Conservation (phyloP, 2,329 filamentous ascomycete genomes). For the Ciborinia camelliae region DNA sequence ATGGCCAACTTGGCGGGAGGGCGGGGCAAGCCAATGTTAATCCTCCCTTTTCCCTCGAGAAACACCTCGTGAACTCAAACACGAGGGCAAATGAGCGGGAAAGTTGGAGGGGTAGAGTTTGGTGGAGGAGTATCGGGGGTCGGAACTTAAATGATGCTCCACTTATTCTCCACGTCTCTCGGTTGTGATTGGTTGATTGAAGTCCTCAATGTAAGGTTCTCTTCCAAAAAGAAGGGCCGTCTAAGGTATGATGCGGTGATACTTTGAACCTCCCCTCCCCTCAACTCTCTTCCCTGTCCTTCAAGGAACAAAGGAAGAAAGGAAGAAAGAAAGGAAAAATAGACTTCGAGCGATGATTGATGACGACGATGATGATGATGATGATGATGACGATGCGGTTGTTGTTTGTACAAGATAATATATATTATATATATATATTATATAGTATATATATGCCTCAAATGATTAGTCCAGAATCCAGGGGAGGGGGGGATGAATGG, state of each 20-base stretch:
- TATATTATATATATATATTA: too few relatives aligned
- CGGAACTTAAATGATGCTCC: not conserved
- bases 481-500: not conserved
- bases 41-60: not conserved
- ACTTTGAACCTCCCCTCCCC: slow-evolving; percentile 3
- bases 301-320: slow-evolving; percentile 7
- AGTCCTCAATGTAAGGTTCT: not conserved
- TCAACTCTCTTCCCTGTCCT: too few relatives aligned
- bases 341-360: not conserved
- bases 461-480: not conserved
- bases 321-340: not conserved
- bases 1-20: slow-evolving; percentile 19
- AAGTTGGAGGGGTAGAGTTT: slow-evolving; percentile 11
- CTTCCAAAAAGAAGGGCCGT: slow-evolving; percentile 19
- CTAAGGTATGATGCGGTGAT: slow-evolving; percentile 17
- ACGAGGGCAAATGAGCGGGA: not conserved
- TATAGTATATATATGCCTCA: too few relatives aligned
- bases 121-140: not conserved
- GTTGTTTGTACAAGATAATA: not conserved
- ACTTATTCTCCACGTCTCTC: not conserved
- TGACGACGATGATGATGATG: not conserved
- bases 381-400: not conserved
- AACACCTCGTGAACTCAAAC: not conserved
- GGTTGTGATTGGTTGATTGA: not conserved
- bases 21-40: slow-evolving; percentile 13